A percentile compares a stretch with the other conserved stretches of the same genome.
Evolutionary conservation across 257 asterid genomes (phyloP).

Genomic region (Eustoma russellianum): DNA sequence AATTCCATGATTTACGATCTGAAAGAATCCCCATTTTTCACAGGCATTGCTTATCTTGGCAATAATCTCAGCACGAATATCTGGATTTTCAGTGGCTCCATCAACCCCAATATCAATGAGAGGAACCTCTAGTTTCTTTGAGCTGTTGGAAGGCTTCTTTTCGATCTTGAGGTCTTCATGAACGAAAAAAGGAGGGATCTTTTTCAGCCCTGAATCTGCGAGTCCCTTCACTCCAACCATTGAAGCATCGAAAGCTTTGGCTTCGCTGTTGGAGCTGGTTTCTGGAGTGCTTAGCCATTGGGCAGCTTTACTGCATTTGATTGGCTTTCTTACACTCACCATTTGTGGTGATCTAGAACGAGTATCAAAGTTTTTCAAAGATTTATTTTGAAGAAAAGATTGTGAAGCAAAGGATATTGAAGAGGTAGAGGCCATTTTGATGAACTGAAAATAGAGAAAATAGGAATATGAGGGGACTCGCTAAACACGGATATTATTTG

Average conservation of each 20-base stretch:
- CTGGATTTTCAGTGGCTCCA: neutral
- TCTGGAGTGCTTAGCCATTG: no score
- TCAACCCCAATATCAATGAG: neutral
- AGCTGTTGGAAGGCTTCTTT: neutral
- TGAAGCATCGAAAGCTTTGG: conserved; percentile 3
- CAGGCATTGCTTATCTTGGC: conserved; percentile 2
- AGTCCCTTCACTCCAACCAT: conserved; percentile 3
- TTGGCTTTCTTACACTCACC: no score
- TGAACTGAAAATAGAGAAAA: no score
- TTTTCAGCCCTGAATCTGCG: neutral
- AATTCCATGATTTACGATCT: conserved; percentile 4
- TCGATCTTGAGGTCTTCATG: neutral
- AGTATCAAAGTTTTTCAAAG: no score
- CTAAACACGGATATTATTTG: no score
- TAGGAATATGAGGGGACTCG: no score
- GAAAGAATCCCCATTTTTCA: conserved; percentile 3
- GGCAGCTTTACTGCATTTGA: no score
- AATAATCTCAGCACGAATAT: neutral
- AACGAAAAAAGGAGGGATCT: neutral
- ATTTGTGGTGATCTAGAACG: no score
- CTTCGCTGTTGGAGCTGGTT: neutral
- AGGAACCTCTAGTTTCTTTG: neutral
- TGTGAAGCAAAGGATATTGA: no score
- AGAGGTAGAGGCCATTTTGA: no score
- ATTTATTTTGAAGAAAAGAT: no score